Percentiles rank a stretch among this genome's conserved stretches.
These are phyloP conservation scores for Cladorrhinum samala DNA, from an alignment of 495 filamentous ascomycete species.

Conservation along the genomic window DNA sequence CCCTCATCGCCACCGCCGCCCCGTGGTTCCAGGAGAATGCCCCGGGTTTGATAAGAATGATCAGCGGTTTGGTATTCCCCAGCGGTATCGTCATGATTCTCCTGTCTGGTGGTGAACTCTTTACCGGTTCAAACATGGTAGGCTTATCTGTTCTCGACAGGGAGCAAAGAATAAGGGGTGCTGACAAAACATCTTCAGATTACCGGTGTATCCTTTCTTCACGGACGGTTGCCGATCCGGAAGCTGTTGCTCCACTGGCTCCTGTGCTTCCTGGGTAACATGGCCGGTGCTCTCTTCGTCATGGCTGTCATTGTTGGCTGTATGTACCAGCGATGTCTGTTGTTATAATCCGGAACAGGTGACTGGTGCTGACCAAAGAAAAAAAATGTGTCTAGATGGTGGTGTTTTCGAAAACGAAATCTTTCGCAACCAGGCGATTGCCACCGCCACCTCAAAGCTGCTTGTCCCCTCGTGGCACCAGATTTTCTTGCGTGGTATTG, in stretches of 20 bases:
- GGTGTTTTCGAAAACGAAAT: conserved; percentile 48
- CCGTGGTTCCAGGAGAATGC: conserved; percentile 59
- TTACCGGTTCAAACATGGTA: conserved; percentile 56
- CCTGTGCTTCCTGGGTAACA: conserved; percentile 54
- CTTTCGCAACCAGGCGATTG: conserved; percentile 44
- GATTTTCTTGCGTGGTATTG: conserved; percentile 56
- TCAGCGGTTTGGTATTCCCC: conserved; percentile 52
- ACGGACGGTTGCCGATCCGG: conserved; percentile 43
- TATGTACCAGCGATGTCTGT: conserved; percentile 25
- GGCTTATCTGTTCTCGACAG: neutral
- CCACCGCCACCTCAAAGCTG: conserved; percentile 50
- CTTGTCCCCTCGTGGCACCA: conserved; percentile 52
- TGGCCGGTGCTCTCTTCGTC: conserved; percentile 54
- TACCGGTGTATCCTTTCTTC: conserved; percentile 49
- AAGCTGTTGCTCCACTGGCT: conserved; percentile 51
- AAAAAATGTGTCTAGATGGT: conserved; percentile 46
- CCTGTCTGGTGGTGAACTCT: conserved; percentile 54
- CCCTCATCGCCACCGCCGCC: conserved; percentile 46
- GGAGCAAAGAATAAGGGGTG: neutral
- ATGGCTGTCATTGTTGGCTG: conserved; percentile 54
- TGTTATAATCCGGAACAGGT: too few species aligned
- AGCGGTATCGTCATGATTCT: conserved; percentile 55
- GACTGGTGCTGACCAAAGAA: too few species aligned
- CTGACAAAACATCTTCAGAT: conserved; percentile 27
- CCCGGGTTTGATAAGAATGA: conserved; percentile 51